Conservation (phyloP, 306 rosid species). For the Pyrus betulifolia region DNA sequence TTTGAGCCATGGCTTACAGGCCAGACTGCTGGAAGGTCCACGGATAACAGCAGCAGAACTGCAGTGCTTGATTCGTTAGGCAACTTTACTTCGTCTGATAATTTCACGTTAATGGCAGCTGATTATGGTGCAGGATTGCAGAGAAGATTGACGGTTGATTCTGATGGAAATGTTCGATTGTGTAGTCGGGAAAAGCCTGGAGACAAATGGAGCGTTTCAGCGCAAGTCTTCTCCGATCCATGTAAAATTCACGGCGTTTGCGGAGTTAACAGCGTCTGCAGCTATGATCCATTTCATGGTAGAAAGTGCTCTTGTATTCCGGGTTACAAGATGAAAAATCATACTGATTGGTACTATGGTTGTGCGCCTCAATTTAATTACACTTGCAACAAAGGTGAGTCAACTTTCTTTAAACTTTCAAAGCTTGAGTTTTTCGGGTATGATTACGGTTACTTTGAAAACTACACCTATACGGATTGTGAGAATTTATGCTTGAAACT, state of each 20-base stretch:
- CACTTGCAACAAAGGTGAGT: conserved; percentile 12
- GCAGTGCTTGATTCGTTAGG: conserved; percentile 34
- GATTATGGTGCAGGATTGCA: conserved; percentile 30
- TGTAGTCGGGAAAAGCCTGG: conserved; percentile 18
- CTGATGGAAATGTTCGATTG: conserved; percentile 37
- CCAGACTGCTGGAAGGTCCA: conserved; percentile 16
- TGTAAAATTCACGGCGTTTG: conserved; percentile 49
- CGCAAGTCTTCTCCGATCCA: conserved; percentile 31
- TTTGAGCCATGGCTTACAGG: conserved; percentile 28
- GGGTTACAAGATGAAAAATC: conserved; percentile 24
- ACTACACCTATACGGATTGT: conserved; percentile 29
- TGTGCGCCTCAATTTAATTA: conserved; percentile 29
- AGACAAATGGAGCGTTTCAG: conserved; percentile 26
- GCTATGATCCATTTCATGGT: not conserved
- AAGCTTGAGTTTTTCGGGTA: conserved; percentile 41
- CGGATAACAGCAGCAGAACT: conserved; percentile 30
- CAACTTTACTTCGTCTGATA: conserved; percentile 37
- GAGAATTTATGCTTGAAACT: conserved; percentile 23
- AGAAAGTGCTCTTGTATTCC: conserved; percentile 33
- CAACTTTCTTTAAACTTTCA: conserved; percentile 16
- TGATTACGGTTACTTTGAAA: conserved; percentile 7
- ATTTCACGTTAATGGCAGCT: conserved; percentile 14
- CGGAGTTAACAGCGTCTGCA: conserved; percentile 34
- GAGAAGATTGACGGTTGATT: conserved; percentile 30
- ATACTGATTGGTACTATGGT: conserved; percentile 31